A percentile compares a stretch with the other conserved stretches of the same genome.
These are phyloP conservation scores for Hypoxylon sp. DNA, from an alignment of 2,329 filamentous ascomycete species.

Conservation along the genomic window DNA sequence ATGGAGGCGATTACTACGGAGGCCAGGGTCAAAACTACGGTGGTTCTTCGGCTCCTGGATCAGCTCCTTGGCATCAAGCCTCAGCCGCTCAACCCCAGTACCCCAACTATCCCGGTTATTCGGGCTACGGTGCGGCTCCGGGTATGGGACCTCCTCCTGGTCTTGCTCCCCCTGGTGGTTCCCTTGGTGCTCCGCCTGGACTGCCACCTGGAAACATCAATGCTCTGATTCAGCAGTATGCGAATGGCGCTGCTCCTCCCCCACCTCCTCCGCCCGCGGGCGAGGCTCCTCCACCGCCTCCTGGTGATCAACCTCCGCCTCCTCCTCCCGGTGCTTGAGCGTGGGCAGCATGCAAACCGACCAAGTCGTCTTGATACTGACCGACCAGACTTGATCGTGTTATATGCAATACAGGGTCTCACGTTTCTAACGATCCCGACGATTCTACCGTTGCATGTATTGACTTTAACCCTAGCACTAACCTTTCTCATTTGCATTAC, in stretches of 20 bases:
- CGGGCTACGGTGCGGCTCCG: constrained; percentile 68
- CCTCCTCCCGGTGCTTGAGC: constrained; percentile 68
- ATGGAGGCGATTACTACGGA: constrained; percentile 63
- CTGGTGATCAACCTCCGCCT: constrained; percentile 73
- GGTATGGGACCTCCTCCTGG: constrained; percentile 65
- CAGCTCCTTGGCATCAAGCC: constrained; percentile 75
- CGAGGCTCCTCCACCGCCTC: constrained; percentile 72
- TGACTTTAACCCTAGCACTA: constrained; percentile 42
- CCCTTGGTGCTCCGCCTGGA: constrained; percentile 68
- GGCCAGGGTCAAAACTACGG: constrained; percentile 61
- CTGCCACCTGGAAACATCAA: constrained; percentile 69
- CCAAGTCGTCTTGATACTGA: constrained; percentile 48
- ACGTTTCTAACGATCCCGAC: constrained; percentile 30
- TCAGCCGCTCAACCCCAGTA: constrained; percentile 71
- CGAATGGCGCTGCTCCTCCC: constrained; percentile 64
- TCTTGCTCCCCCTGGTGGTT: constrained; percentile 59
- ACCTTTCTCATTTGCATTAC: constrained; percentile 27
- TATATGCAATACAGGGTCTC: constrained; percentile 25
- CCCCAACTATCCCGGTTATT: constrained; percentile 64
- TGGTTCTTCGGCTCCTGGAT: constrained; percentile 55
- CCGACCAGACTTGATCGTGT: constrained; percentile 10
- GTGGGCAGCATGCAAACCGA: constrained; percentile 38
- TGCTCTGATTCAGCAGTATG: constrained; percentile 77
- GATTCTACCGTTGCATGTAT: constrained; percentile 15
- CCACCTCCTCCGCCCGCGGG: constrained; percentile 76